These are phyloP conservation scores for Saccharomyces hybrid DNA, from an alignment of 1,139 yeast species.

Conservation along the genomic window DNA sequence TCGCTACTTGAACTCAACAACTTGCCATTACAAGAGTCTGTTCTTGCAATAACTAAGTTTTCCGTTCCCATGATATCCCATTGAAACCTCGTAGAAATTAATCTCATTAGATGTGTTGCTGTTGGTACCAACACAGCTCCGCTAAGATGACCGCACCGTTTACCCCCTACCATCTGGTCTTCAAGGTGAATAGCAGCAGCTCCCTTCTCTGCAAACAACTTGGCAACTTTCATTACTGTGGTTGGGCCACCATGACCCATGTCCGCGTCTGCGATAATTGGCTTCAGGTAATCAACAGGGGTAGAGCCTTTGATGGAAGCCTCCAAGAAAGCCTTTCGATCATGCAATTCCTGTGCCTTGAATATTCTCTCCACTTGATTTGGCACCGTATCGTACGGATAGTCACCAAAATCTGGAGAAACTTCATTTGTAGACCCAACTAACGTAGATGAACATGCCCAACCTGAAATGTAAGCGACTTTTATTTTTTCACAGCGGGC, in stretches of 20 bases:
- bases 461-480: conserved; percentile 52
- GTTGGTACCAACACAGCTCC: conserved; percentile 60
- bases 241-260: conserved; percentile 65
- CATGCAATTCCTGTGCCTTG: conserved; percentile 53
- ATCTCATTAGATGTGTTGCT: conserved; percentile 46
- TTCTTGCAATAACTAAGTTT: conserved; percentile 51
- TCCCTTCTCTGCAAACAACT: conserved; percentile 56
- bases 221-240: conserved; percentile 56
- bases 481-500: conserved; percentile 43
- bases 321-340: conserved; percentile 43
- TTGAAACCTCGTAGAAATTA: conserved; percentile 53
- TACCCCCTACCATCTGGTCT: conserved; percentile 59
- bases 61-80: conserved; percentile 59
- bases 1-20: conserved; percentile 49
- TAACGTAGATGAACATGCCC: conserved; percentile 48
- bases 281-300: conserved; percentile 45
- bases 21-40: conserved; percentile 53
- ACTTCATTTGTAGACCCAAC: conserved; percentile 53
- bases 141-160: conserved; percentile 57
- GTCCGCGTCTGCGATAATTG: conserved; percentile 60
- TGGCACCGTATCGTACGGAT: conserved; percentile 61
- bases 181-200: conserved; percentile 60
- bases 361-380: conserved; percentile 54
- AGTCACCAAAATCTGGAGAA: conserved; percentile 55
- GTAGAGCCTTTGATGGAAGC: conserved; percentile 18